These are phyloP conservation scores for Amylostereum areolatum DNA, from an alignment of 1,284 basidiomycete species.

Conservation along the genomic window DNA sequence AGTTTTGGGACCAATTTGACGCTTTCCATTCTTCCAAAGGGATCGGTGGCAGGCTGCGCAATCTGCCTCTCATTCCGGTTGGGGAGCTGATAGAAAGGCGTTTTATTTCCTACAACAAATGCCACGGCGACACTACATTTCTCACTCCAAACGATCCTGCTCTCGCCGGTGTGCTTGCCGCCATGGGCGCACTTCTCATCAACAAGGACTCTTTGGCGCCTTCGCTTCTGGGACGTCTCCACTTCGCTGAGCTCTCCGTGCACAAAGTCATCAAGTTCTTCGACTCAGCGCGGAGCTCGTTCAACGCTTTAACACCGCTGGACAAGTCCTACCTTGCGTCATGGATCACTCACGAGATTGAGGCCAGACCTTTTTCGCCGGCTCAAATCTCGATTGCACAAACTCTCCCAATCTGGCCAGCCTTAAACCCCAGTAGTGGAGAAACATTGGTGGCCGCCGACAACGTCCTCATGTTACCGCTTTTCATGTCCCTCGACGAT, in stretches of 20 bases:
- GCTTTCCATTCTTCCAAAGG: neutral
- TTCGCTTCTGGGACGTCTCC: neutral
- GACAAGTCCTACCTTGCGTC: slow-evolving; percentile 4
- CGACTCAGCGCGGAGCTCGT: neutral
- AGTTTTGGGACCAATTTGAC: neutral
- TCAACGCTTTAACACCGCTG: no score
- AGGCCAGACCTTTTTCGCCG: neutral
- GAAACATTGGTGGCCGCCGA: neutral
- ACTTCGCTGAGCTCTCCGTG: neutral
- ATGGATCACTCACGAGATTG: slow-evolving; percentile 3
- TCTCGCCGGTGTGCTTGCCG: neutral
- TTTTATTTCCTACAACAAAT: neutral
- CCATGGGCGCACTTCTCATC: slow-evolving; percentile 1
- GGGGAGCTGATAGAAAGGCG: no score
- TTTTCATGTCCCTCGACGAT: neutral
- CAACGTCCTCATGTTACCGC: neutral
- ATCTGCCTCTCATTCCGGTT: neutral
- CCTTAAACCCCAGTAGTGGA: neutral
- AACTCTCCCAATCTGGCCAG: neutral
- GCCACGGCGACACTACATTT: neutral
- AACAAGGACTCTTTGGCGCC: neutral
- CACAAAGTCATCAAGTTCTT: slow-evolving; percentile 4
- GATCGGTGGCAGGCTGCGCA: neutral
- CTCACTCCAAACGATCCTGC: neutral
- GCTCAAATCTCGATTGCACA: neutral